These are phyloP conservation scores for Ettlia oleoabundans DNA, from an alignment of 139 green algal species.

Conservation along the genomic window DNA sequence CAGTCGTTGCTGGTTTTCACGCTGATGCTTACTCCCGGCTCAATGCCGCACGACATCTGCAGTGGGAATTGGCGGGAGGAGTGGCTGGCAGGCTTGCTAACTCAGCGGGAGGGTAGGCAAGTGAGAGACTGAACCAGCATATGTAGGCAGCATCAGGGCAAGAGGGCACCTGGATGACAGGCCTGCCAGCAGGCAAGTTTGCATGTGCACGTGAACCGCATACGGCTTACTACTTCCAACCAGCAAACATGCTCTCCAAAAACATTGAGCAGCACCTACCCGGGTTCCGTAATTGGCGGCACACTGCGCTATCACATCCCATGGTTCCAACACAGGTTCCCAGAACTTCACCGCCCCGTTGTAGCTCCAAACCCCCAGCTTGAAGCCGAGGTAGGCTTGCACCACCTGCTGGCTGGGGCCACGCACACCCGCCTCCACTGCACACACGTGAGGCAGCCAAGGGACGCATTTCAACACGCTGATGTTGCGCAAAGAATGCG, in stretches of 20 bases:
- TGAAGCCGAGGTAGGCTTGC: slow-evolving; percentile 61
- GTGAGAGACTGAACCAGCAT: too few relatives aligned
- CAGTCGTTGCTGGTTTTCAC: slow-evolving; percentile 62
- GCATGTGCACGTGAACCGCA: too few relatives aligned
- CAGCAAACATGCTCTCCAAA: too few relatives aligned
- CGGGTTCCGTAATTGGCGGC: slow-evolving; percentile 53
- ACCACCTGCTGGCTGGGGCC: slow-evolving; percentile 37
- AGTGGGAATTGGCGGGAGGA: too few relatives aligned
- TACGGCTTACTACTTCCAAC: too few relatives aligned
- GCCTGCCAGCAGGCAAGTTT: too few relatives aligned
- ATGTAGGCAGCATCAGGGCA: too few relatives aligned
- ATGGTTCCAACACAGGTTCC: slow-evolving; percentile 91
- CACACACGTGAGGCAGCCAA: neutral
- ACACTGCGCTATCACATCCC: slow-evolving; percentile 70
- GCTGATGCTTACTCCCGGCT: slow-evolving; percentile 51
- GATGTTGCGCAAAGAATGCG: neutral
- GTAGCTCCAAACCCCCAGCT: slow-evolving; percentile 66
- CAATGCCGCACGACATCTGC: slow-evolving; percentile 48
- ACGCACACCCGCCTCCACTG: slow-evolving; percentile 45
- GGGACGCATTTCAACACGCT: neutral
- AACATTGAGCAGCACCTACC: too few relatives aligned
- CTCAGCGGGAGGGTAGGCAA: too few relatives aligned
- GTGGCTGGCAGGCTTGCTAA: too few relatives aligned
- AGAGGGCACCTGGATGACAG: too few relatives aligned
- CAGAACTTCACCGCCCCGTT: slow-evolving; percentile 65